Base-by-base conservation (phyloP, 495 filamentous ascomycete species). In the Penicillium steckii region DNA sequence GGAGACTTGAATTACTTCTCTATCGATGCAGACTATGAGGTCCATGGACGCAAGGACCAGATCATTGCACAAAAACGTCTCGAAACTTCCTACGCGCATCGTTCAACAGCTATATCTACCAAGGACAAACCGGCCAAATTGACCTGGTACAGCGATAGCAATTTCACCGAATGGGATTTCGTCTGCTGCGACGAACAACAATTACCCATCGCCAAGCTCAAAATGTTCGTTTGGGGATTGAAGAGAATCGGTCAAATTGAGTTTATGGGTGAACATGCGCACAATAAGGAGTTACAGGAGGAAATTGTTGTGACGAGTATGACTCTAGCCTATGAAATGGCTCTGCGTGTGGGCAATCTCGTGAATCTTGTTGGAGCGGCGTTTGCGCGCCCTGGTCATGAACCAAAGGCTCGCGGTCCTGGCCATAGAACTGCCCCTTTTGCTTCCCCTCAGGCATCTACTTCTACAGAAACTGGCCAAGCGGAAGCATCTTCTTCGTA, bases 81-180 rank as follows among this genome's bases (percentile, higher is more conserved):
- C 29, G 44, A 55, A 23, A 68, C 68, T 1, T 32, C 48, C 8
- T 73, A 73, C 52, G 66, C 64, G 17, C 61, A 73, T 48, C 56
- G 56, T 23, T 71, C 68, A 0, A 32, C 50, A 27, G 52, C 54
- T 8, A 63, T 54, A 37, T 61, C 60, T 7, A 40, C 45, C 8
- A 55, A 52, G 8, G 58, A 50, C 10, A 25, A 50, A 1, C 64
- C 68, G 0, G 52, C 59, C 12, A 64, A 56, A 17, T 44, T 73
- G 57, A 66, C 64, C 30, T 73, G 68, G 68, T 60, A 64, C 8
- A 61, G 66, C 10, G 48, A 60, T 23, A 41, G 40, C 21, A 56
- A 53, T 9, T 61, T 69, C 44, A 69, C 64, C 17, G 61, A 32
- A 8, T 73, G 68, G 66, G 64, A 73, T 44, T 73, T 71, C 53